Percentiles rank a stretch among this genome's conserved stretches.
These are phyloP conservation scores for Cordia subcordata DNA, from an alignment of 257 asterid genomes.

Conservation along the genomic window DNA sequence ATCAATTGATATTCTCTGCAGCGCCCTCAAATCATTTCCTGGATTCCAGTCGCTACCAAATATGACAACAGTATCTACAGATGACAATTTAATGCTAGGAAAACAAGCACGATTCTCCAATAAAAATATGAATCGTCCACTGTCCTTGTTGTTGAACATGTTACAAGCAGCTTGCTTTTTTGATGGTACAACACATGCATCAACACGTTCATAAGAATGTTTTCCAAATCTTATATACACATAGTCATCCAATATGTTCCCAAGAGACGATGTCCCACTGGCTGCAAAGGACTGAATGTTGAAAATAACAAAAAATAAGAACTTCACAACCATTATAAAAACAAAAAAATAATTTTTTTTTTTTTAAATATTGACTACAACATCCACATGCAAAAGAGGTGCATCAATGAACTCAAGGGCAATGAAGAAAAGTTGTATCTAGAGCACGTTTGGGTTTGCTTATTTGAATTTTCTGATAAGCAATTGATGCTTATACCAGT, in stretches of 20 bases:
- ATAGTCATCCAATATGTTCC: slow-evolving; percentile 69
- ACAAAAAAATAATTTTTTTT: too few species aligned
- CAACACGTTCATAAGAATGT: slow-evolving; percentile 64
- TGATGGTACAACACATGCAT: slow-evolving; percentile 26
- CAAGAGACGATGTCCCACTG: slow-evolving; percentile 31
- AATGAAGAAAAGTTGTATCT: too few species aligned
- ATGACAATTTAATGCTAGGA: slow-evolving; percentile 45
- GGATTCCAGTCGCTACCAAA: slow-evolving; percentile 80
- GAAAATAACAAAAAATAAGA: neutral
- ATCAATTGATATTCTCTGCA: slow-evolving; percentile 56
- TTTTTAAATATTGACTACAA: too few species aligned
- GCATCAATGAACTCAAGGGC: too few species aligned
- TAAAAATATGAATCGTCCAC: slow-evolving; percentile 64
- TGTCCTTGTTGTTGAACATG: slow-evolving; percentile 62
- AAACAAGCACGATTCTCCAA: slow-evolving; percentile 84
- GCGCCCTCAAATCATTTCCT: slow-evolving; percentile 59
- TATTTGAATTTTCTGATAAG: too few species aligned
- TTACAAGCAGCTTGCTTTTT: slow-evolving; percentile 69
- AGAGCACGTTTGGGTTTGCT: too few species aligned
- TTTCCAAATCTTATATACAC: slow-evolving; percentile 58
- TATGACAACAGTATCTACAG: slow-evolving; percentile 58
- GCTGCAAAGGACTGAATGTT: slow-evolving; percentile 41
- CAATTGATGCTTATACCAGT: too few species aligned
- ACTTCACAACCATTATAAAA: too few species aligned
- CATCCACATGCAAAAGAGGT: neutral